Conservation (phyloP, 2,329 filamentous ascomycete species). For the Chaetothyriales sp. region DNA sequence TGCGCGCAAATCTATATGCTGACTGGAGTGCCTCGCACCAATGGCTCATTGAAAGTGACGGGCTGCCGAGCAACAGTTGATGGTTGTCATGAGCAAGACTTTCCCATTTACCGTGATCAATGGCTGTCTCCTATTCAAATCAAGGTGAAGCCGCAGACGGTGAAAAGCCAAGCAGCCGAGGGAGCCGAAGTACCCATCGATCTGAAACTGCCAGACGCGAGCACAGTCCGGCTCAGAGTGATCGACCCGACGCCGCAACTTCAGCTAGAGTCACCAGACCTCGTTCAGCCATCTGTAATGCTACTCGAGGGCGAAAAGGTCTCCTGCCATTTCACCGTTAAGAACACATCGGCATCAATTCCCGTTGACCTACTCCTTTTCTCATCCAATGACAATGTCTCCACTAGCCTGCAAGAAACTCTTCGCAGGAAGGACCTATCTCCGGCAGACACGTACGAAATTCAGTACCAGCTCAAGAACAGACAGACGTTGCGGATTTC, state of each 20-base stretch:
- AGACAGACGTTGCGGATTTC: conserved; percentile 36
- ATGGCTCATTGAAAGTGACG: conserved; percentile 58
- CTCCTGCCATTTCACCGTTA: conserved; percentile 62
- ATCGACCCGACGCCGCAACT: conserved; percentile 69
- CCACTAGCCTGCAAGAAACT: conserved; percentile 59
- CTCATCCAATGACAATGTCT: conserved; percentile 80
- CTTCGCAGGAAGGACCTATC: conserved; percentile 64
- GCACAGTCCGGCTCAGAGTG: conserved; percentile 51
- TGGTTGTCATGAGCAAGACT: conserved; percentile 68
- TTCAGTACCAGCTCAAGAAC: conserved; percentile 64
- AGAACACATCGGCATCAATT: conserved; percentile 58
- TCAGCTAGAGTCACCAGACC: conserved; percentile 58
- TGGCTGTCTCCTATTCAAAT: conserved; percentile 37
- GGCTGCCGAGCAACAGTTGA: conserved; percentile 69
- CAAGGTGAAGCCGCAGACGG: neutral
- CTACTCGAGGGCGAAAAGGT: conserved; percentile 78
- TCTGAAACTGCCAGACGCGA: conserved; percentile 1
- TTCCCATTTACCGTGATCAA: conserved; percentile 65
- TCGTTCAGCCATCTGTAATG: conserved; percentile 80
- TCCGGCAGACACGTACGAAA: conserved; percentile 68
- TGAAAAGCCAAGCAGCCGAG: neutral
- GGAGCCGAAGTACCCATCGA: neutral
- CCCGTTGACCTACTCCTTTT: conserved; percentile 74
- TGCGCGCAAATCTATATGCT: conserved; percentile 67
- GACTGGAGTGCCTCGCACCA: conserved; percentile 49